Evolutionary conservation across 345 rosid species (phyloP).

Genomic region (Cardiospermum halicacabum): DNA sequence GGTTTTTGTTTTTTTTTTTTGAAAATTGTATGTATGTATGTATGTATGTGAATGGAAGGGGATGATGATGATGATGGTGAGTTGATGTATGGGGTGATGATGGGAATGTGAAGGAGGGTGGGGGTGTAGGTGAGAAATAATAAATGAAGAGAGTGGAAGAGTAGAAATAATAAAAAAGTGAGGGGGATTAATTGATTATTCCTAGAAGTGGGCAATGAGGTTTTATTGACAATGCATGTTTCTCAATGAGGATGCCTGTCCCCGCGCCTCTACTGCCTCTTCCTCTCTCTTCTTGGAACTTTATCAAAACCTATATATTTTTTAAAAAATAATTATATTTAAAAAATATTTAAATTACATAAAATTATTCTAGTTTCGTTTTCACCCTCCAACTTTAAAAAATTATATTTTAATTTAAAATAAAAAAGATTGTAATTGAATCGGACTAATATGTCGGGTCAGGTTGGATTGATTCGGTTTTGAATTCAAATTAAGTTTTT

Average conservation of each 20-base stretch:
- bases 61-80: background rate
- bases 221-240: slow-evolving; percentile 33
- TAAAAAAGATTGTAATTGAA: no score
- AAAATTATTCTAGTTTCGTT: no score
- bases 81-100: background rate
- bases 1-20: no score
- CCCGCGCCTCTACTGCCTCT: slow-evolving; percentile 19
- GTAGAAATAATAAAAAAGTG: no score
- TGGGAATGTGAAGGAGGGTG: background rate
- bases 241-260: slow-evolving; percentile 56
- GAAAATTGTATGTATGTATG: no score
- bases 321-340: background rate
- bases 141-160: background rate
- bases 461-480: no score
- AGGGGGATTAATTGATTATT: slow-evolving; percentile 48
- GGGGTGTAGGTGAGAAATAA: background rate
- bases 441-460: no score
- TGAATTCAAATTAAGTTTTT: no score
- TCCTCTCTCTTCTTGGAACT: slow-evolving; percentile 23
- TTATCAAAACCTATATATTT: background rate
- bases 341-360: background rate
- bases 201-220: slow-evolving; percentile 30
- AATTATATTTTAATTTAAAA: no score
- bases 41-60: no score
- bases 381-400: no score